These are phyloP conservation scores for Eimeria praecox DNA, from an alignment of 169 alveolate species.

Conservation along the genomic window DNA sequence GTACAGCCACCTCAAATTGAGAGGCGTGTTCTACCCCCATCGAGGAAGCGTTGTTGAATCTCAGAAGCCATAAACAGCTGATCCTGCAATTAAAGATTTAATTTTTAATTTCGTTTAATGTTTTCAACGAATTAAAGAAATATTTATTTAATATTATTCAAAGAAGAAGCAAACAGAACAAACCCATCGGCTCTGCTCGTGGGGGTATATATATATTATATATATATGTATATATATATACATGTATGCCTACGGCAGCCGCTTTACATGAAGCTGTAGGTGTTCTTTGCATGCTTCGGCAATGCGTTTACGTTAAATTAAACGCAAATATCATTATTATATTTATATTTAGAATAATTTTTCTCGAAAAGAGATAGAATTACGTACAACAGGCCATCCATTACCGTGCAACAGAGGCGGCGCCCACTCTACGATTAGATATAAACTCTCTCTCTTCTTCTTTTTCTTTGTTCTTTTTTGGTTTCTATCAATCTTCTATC, in stretches of 20 bases:
- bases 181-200: neutral
- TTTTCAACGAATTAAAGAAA: no score
- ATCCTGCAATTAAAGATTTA: no score
- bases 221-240: no score
- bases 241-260: neutral
- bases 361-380: neutral
- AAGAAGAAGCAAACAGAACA: neutral
- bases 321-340: no score
- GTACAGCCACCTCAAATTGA: no score
- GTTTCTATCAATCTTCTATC: neutral
- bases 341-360: neutral
- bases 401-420: neutral
- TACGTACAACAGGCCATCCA: neutral
- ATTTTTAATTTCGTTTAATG: no score
- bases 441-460: neutral
- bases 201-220: neutral
- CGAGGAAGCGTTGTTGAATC: no score
- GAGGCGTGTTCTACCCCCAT: no score
- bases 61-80: no score
- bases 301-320: neutral
- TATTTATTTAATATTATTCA: no score
- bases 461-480: neutral
- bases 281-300: neutral
- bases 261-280: neutral
- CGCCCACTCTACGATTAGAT: no score